phyloP scores from a whole-genome alignment of 192 early-diverging fungal species.

The Coemansia sp. region DNA sequence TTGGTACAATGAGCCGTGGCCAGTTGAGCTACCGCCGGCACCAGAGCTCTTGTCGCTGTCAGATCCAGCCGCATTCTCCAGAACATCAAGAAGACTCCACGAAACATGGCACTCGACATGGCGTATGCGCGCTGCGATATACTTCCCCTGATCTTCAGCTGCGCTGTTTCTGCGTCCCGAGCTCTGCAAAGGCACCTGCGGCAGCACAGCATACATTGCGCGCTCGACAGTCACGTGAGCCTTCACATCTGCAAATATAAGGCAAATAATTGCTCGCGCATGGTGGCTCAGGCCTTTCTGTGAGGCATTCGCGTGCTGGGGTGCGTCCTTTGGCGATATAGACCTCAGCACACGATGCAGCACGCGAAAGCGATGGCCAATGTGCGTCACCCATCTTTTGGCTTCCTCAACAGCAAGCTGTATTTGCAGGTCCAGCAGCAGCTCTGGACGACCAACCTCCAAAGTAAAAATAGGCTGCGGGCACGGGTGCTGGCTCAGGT shows the following conservation, averaged over 20 bases:
- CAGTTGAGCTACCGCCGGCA: conserved; percentile 15
- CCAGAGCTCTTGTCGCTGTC: background rate
- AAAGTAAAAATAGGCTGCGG: conserved; percentile 44
- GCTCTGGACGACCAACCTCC: conserved; percentile 39
- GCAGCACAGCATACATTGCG: conserved; percentile 41
- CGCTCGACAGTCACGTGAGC: conserved; percentile 37
- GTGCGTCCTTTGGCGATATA: background rate
- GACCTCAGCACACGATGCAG: conserved; percentile 15
- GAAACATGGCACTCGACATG: conserved; percentile 42
- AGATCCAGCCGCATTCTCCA: background rate
- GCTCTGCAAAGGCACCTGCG: conserved; percentile 13
- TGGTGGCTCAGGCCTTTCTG: conserved; percentile 13
- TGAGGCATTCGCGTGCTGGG: background rate
- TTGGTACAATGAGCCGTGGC: background rate
- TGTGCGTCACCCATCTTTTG: conserved; percentile 20
- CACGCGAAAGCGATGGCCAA: conserved; percentile 14
- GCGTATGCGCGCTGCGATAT: conserved; percentile 32
- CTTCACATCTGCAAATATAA: conserved; percentile 49
- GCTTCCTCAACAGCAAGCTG: conserved; percentile 50
- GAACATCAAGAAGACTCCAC: conserved; percentile 22
- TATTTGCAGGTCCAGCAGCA: conserved; percentile 34
- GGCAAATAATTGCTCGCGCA: conserved; percentile 27
- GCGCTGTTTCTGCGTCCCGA: background rate
- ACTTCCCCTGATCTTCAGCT: background rate
- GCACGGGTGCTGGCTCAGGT: conserved; percentile 36